These are phyloP conservation scores for Silene uniflora DNA, from an alignment of 148 eudicot species.

Conservation along the genomic window DNA sequence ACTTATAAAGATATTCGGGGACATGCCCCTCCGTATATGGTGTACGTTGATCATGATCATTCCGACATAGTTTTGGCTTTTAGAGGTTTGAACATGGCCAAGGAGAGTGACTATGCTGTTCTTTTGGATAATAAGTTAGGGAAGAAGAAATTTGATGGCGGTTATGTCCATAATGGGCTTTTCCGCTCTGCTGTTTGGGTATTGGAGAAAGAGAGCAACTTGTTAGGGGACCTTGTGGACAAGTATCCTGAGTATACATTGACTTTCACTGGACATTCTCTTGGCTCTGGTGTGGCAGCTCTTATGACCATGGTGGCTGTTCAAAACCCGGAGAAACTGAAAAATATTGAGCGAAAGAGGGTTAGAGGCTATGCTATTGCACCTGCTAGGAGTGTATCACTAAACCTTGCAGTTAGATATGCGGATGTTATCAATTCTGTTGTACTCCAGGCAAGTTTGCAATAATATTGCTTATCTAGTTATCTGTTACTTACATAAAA, in stretches of 20 bases:
- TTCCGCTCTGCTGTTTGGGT: slow-evolving; percentile 74
- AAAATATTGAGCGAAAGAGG: slow-evolving; percentile 68
- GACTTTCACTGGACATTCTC: slow-evolving; percentile 85
- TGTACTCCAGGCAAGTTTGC: slow-evolving; percentile 78
- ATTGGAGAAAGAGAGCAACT: slow-evolving; percentile 63
- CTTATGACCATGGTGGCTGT: slow-evolving; percentile 73
- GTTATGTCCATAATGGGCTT: slow-evolving; percentile 92
- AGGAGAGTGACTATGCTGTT: slow-evolving; percentile 79
- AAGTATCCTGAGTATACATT: slow-evolving; percentile 69
- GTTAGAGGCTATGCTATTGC: slow-evolving; percentile 91
- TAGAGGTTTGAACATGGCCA: slow-evolving; percentile 81
- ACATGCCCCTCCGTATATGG: slow-evolving; percentile 66
- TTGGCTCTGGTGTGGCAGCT: slow-evolving; percentile 95
- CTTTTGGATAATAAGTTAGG: slow-evolving; percentile 91
- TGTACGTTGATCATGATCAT: slow-evolving; percentile 77
- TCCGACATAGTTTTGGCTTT: slow-evolving; percentile 81
- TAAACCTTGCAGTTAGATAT: slow-evolving; percentile 89
- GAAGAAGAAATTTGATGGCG: slow-evolving; percentile 80
- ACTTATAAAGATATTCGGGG: slow-evolving; percentile 61
- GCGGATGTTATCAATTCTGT: slow-evolving; percentile 93
- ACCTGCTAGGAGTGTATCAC: slow-evolving; percentile 94
- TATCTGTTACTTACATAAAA: background rate
- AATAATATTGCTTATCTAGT: background rate
- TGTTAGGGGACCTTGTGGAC: slow-evolving; percentile 57
- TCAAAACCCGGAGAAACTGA: slow-evolving; percentile 56